Evolutionary conservation across 2,329 filamentous ascomycete genomes (phyloP).

Genomic region (Paracoccidioides lutzii): DNA sequence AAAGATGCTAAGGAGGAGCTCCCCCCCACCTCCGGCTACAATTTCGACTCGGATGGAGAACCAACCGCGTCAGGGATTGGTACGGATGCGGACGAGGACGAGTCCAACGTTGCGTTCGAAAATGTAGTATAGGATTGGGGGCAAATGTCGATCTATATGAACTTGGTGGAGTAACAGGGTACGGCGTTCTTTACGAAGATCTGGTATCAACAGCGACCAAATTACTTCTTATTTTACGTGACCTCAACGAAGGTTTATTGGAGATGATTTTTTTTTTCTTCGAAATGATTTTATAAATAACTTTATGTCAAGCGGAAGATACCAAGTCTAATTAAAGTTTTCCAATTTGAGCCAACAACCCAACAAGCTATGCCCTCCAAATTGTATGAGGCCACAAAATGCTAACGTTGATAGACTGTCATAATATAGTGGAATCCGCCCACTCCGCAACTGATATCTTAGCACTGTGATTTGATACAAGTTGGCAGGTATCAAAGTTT

Average conservation of each 20-base stretch:
- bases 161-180: neutral
- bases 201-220: neutral
- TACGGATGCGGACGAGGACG: constrained; percentile 49
- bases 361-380: neutral
- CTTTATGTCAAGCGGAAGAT: too few species aligned
- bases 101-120: constrained; percentile 64
- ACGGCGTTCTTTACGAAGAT: neutral
- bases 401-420: too few species aligned
- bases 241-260: too few species aligned
- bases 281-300: too few species aligned
- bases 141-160: neutral
- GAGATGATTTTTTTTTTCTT: neutral
- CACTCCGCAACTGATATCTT: too few species aligned
- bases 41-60: constrained; percentile 40
- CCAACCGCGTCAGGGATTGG: constrained; percentile 37
- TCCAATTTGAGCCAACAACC: neutral
- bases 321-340: too few species aligned
- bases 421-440: too few species aligned
- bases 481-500: too few species aligned
- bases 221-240: neutral
- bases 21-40: constrained; percentile 35
- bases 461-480: too few species aligned
- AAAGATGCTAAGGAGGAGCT: constrained; percentile 41
- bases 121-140: constrained; percentile 44
- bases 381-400: neutral